Evolutionary conservation across 164 flowering plant genomes (phyloP).

Genomic region (Stephania japonica): DNA sequence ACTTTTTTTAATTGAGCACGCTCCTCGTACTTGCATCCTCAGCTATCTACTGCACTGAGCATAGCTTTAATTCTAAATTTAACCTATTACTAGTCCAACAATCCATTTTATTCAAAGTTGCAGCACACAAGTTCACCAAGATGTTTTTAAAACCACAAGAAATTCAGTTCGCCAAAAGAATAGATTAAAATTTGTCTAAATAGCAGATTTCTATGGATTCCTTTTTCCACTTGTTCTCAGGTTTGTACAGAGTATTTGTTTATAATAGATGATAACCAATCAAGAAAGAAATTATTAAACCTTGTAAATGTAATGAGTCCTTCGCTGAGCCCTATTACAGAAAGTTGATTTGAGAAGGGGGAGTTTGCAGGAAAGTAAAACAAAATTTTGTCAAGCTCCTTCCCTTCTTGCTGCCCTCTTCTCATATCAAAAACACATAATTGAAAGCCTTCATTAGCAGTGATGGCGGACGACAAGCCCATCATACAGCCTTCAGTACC

Average conservation of each 20-base stretch:
- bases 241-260: neutral
- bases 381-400: conserved; percentile 86
- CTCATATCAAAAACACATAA: conserved; percentile 78
- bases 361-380: conserved; percentile 80
- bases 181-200: too few relatives aligned
- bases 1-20: neutral
- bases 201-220: neutral
- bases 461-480: conserved; percentile 58
- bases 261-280: neutral
- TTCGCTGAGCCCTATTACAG: conserved; percentile 90
- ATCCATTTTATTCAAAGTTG: neutral
- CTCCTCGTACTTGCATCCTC: neutral
- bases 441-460: conserved; percentile 38
- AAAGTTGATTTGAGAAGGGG: conserved; percentile 66
- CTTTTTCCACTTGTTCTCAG: neutral
- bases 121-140: neutral
- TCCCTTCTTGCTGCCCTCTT: conserved; percentile 87
- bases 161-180: too few relatives aligned
- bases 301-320: conserved; percentile 92
- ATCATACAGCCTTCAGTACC: conserved; percentile 19
- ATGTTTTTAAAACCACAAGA: neutral
- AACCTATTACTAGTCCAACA: neutral
- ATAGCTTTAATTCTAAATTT: neutral
- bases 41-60: neutral
- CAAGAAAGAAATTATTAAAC: conserved; percentile 21